Base-by-base conservation (phyloP, 805 yeast genomes). In the Spathaspora passalidarum region DNA sequence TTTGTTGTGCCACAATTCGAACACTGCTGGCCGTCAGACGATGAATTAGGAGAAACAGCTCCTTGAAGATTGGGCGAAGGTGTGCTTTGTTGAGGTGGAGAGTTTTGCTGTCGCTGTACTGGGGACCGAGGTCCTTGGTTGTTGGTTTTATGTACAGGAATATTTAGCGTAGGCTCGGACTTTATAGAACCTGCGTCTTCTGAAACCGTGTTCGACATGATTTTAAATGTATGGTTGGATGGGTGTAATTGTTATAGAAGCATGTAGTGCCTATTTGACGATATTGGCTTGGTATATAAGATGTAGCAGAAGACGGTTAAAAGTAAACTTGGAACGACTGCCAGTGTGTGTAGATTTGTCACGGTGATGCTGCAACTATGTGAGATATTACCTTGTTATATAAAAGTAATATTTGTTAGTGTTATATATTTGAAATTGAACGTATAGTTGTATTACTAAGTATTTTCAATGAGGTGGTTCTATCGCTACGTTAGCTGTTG, bases 1-100 rank as follows among this genome's bases (percentile, higher is more conserved):
- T 76, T 76, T 8, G 75, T 73, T 18, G 82, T 77, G 2, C 78
- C 79, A 54, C 83, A 79, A 52, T 79, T 79, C 3, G 78, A 70
- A 52, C 83, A 79, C 40, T 70, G 70, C 50, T 76, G 79, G 22
- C 76, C 78, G 25, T 55, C 61, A n/a, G 45, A 32, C 11, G 34
- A 19, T n/a, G 41, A 3, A 22, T 10, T 22, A 11, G 39, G 17
- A 14, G 25, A 3, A 2, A 25, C 13, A 19, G 43, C 14, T 5
- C 34, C 34, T 4, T 29, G 34, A 3, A n/a, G 34, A 29, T 7
- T 42, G 4, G 20, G 43, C 10, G 17, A 29, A 29, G 43, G 43
- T 40, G 10, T 34, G 16, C 11, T 40, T 4, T 39, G 40, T 23
- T 39, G 42, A 4, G 32, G 29, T 4, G 10, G 35, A 9, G 17